Evolutionary conservation across 192 early-diverging fungal genomes (phyloP), one percentile per base, ranked within the genome.

Genomic region (Diversispora epigaea): DNA sequence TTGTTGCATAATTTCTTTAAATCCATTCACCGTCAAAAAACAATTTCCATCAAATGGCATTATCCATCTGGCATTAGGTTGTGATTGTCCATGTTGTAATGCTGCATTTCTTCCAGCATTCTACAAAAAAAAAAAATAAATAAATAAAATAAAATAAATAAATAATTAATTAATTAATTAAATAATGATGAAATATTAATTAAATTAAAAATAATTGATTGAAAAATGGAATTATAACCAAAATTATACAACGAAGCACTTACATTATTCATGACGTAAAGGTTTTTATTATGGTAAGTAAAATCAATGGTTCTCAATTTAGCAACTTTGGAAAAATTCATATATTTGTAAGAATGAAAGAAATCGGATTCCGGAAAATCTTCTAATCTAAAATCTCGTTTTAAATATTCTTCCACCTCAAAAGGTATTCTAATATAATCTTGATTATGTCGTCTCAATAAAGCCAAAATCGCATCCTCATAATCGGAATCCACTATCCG

Each of bases 181-280:
- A 4, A 39, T 58, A 40, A 15, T n/a, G 58, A 64, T 60, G 5
- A 62, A 46, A 44, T 32, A 19, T n/a, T 6, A 76, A 69, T n/a
- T n/a, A n/a, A n/a, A n/a, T n/a, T n/a, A n/a, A n/a, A n/a, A n/a
- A n/a, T n/a, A n/a, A n/a, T n/a, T n/a, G n/a, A n/a, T n/a, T n/a
- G n/a, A 69, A 62, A 71, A 75, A 68, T 71, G 61, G 68, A 79
- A n/a, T 58, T 39, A 47, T 41, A 41, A 71, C 41, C 14, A 57
- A 70, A 25, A 10, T 56, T 14, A 12, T 32, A 8, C 14, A 22
- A 72, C n/a, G 2, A 32, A 32, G 2, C 25, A 32, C 81, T 83
- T 84, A 89, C 87, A 78, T 89, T 89, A 77, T 89, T 89, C 88
- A 89, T 89, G 57, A 82, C 88, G 77, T 89, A 89, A 44, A 84